Percentiles rank a stretch among this genome's conserved stretches.
Conservation (phyloP, 1,284 basidiomycete species). For the Violaceomyces palustris region DNA sequence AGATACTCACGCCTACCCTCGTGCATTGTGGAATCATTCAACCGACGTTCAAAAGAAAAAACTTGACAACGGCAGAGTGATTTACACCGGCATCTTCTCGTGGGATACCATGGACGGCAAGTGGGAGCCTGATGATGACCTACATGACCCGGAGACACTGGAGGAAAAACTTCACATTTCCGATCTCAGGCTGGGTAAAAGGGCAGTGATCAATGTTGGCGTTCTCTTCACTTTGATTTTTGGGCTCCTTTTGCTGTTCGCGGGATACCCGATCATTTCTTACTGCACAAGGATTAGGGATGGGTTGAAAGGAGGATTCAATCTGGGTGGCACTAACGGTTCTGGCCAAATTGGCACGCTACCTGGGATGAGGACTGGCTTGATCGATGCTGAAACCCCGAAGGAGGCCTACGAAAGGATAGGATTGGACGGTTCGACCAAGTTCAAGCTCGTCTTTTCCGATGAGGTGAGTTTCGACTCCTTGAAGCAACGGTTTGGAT, state of each 20-base stretch:
- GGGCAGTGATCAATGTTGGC: slow-evolving; percentile 58
- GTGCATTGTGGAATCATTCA: too few relatives aligned
- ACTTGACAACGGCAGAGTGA: too few relatives aligned
- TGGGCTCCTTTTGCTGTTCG: slow-evolving; percentile 64
- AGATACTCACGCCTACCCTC: too few relatives aligned
- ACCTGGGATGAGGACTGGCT: slow-evolving; percentile 15
- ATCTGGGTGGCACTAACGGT: slow-evolving; percentile 41
- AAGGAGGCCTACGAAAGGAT: slow-evolving; percentile 12
- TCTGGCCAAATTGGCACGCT: slow-evolving; percentile 37
- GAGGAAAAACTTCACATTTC: neutral
- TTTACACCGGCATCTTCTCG: slow-evolving; percentile 25
- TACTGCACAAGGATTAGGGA: slow-evolving; percentile 14
- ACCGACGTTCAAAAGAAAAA: too few relatives aligned
- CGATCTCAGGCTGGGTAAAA: slow-evolving; percentile 6
- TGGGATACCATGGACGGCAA: slow-evolving; percentile 43
- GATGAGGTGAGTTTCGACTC: too few relatives aligned
- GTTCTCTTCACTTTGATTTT: slow-evolving; percentile 55
- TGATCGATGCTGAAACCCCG: slow-evolving; percentile 54
- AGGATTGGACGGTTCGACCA: slow-evolving; percentile 56
- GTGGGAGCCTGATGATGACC: slow-evolving; percentile 28
- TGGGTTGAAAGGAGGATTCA: slow-evolving; percentile 30
- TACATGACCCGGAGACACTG: slow-evolving; percentile 21
- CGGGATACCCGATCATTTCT: slow-evolving; percentile 68
- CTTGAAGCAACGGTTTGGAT: too few relatives aligned
- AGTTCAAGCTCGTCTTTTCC: slow-evolving; percentile 50